Evolutionary conservation across 352 stramenopile species (phyloP).

Genomic region (Globisporangium mamillatum): DNA sequence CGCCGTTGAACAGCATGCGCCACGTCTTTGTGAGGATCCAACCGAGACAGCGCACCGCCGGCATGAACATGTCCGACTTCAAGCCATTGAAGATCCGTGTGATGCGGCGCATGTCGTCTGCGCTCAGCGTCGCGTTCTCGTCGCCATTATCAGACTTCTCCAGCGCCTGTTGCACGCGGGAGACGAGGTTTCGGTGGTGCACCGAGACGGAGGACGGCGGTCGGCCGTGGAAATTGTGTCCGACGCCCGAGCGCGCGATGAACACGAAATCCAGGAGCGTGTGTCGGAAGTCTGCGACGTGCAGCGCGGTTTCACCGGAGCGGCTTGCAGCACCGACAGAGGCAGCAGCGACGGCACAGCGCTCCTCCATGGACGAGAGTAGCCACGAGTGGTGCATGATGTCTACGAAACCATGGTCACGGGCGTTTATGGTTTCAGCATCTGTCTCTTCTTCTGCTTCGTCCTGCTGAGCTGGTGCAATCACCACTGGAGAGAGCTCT

Average conservation of each 20-base stretch:
- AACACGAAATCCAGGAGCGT: slow-evolving; percentile 71
- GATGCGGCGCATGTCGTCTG: slow-evolving; percentile 32
- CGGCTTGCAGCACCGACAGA: slow-evolving; percentile 25
- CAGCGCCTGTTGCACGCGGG: slow-evolving; percentile 25
- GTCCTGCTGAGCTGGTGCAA: not conserved
- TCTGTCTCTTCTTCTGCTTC: not conserved
- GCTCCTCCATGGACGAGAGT: slow-evolving; percentile 63
- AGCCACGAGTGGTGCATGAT: slow-evolving; percentile 76
- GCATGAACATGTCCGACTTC: slow-evolving; percentile 76
- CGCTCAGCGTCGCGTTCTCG: slow-evolving; percentile 17
- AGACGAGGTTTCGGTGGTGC: slow-evolving; percentile 46
- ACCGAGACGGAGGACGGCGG: slow-evolving; percentile 32
- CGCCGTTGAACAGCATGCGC: slow-evolving; percentile 66
- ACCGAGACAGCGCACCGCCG: slow-evolving; percentile 65
- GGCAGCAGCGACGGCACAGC: slow-evolving; percentile 36
- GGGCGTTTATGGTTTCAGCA: slow-evolving; percentile 1
- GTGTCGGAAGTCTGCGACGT: slow-evolving; percentile 45
- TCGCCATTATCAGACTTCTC: not conserved
- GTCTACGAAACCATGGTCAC: slow-evolving; percentile 56
- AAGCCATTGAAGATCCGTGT: slow-evolving; percentile 60
- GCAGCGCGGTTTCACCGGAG: slow-evolving; percentile 19
- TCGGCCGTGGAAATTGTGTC: slow-evolving; percentile 50
- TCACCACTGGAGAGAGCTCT: not conserved
- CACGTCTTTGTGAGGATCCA: slow-evolving; percentile 81
- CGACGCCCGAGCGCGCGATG: slow-evolving; percentile 46